These are phyloP conservation scores for Thalassiosira gravida DNA, from an alignment of 352 stramenopile genomes.

Conservation along the genomic window DNA sequence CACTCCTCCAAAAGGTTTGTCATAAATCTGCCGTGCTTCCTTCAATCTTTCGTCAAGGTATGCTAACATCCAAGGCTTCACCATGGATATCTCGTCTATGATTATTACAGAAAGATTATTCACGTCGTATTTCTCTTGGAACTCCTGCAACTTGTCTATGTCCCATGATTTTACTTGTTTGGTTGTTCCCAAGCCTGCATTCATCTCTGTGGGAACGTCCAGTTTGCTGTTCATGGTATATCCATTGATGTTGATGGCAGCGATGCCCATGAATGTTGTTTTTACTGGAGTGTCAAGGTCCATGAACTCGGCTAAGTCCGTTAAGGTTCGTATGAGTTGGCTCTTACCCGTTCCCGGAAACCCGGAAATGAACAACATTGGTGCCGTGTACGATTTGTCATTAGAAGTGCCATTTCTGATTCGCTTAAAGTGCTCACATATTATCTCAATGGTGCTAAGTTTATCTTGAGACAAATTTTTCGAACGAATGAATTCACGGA, in stretches of 20 bases:
- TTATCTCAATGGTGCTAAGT: conserved; percentile 8
- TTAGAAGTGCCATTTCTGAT: conserved; percentile 13
- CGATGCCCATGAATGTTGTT: conserved; percentile 42
- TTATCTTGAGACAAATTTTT: conserved; percentile 35
- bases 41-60: conserved; percentile 46
- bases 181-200: background rate
- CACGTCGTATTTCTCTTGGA: conserved; percentile 31
- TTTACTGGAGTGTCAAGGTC: conserved; percentile 23
- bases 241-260: conserved; percentile 36
- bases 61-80: conserved; percentile 48
- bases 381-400: conserved; percentile 10
- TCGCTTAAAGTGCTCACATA: conserved; percentile 21
- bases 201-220: conserved; percentile 26
- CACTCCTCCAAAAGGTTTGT: conserved; percentile 37
- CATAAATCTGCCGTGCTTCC: conserved; percentile 29
- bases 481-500: background rate
- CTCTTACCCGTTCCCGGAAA: conserved; percentile 35
- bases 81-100: conserved; percentile 45
- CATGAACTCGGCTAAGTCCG: conserved; percentile 17
- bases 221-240: conserved; percentile 26
- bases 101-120: conserved; percentile 30
- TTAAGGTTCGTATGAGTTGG: conserved; percentile 17
- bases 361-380: conserved; percentile 30
- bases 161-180: conserved; percentile 27
- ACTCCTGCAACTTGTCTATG: conserved; percentile 18